Evolutionary conservation across 441 rosid genomes (phyloP), one percentile per base, ranked within the genome.

Genomic region (Macaranga tanarius): DNA sequence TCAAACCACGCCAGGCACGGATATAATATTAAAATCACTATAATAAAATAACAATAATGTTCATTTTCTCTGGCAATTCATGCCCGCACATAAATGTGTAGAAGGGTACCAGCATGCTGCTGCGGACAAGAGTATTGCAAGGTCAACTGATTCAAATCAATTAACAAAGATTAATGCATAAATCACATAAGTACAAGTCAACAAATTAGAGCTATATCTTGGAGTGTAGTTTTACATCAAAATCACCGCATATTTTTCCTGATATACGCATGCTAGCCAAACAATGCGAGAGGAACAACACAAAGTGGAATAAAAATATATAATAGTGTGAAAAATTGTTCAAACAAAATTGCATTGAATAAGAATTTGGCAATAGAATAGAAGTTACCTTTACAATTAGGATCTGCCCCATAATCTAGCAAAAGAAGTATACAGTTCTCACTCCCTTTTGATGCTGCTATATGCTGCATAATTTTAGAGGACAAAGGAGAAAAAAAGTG

Each of bases 391-490:
- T 74, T 83, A 71, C 83, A 76, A 56, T 90, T 90, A 20, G 87
- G 88, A 83, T 85, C 79, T n/a, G 88, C 93, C 7, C 75, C 80
- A 44, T 81, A 77, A 59, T 87, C 92, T 64, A 92, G 82, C 7
- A 92, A 86, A 51, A 80, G 86, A 66, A 84, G 85, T 50, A 86
- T 93, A 42, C 93, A 88, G 54, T 87, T 82, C 56, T 88, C 79
- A 47, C 74, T 85, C 69, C 96, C 96, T 67, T 81, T 85, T n/a
- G 90, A 84, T 73, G 93, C 88, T 74, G 93, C 88, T 65, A 88
- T 86, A 74, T 92, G 96, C 96, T 92, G 67, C 12, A 71, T 17
- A 48, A 68, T 16, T 45, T 65, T 7, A 13, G 52, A 15, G 4
- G 26, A 55, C 2, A 7, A 20, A 55, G 23, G 50, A 13, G 50